A percentile compares a stretch with the other conserved stretches of the same genome.
Evolutionary conservation across 2,329 filamentous ascomycete genomes (phyloP).

Genomic region (Leptosphaerulina australis): DNA sequence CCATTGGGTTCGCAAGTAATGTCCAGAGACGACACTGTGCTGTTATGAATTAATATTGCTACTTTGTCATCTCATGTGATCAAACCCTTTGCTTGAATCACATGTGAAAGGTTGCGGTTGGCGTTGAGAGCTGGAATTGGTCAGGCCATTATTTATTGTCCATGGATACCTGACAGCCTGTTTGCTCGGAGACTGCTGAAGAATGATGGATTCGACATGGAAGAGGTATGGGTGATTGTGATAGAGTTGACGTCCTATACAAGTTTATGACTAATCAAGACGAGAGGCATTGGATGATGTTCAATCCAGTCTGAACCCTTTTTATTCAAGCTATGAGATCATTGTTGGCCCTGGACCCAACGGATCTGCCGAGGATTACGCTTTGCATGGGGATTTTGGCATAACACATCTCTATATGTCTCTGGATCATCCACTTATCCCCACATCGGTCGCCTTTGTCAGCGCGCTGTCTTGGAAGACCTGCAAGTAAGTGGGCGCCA

Average conservation of each 20-base stretch:
- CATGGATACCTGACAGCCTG: background rate
- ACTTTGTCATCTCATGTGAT: background rate
- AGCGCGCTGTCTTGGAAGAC: conserved; percentile 22
- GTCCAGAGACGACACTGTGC: conserved; percentile 6
- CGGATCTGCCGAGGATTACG: conserved; percentile 6
- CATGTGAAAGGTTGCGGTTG: no score
- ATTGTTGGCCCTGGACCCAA: conserved; percentile 1
- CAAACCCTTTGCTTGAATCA: no score
- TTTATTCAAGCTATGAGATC: conserved; percentile 5
- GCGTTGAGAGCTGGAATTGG: no score
- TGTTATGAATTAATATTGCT: background rate
- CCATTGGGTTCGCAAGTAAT: conserved; percentile 1
- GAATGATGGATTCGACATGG: no score
- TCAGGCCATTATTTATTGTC: background rate
- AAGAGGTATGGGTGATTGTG: no score
- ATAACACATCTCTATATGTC: conserved; percentile 10
- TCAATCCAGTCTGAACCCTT: background rate
- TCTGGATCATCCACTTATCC: conserved; percentile 12
- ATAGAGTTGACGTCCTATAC: no score
- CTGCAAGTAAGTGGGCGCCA: conserved; percentile 27
- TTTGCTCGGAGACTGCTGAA: no score
- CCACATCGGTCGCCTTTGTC: conserved; percentile 17
- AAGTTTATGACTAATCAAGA: no score
- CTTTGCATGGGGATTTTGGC: conserved; percentile 2
- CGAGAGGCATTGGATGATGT: no score